Percentiles rank a stretch among this genome's conserved stretches.
phyloP scores from a whole-genome alignment of 495 filamentous ascomycete species.

The Parathielavia hyrcaniae region DNA sequence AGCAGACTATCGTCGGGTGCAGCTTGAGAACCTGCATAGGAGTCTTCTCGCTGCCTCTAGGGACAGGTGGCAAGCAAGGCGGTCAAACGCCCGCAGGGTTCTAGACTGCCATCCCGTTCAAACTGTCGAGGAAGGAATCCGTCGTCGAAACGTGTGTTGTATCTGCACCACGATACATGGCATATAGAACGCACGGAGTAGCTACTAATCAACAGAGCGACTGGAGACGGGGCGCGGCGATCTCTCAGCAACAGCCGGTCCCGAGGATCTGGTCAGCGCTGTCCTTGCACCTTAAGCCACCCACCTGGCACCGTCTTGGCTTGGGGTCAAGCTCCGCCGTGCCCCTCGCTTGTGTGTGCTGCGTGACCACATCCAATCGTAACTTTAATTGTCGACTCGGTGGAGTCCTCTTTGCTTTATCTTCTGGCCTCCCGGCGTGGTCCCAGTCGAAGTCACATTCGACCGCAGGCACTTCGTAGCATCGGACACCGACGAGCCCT shows the following conservation, averaged over 20 bases:
- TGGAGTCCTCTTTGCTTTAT: not conserved
- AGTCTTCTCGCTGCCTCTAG: not conserved
- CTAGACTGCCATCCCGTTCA: too few relatives aligned
- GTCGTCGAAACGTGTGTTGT: too few relatives aligned
- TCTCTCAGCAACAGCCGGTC: constrained; percentile 1
- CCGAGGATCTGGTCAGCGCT: constrained; percentile 8
- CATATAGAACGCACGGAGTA: too few relatives aligned
- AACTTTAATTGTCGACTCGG: too few relatives aligned
- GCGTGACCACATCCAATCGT: too few relatives aligned
- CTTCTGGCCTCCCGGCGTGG: not conserved
- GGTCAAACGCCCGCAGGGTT: not conserved
- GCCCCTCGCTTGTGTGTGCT: too few relatives aligned
- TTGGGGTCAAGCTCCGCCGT: not conserved
- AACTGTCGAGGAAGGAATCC: not conserved
- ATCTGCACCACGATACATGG: too few relatives aligned
- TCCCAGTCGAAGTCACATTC: constrained; percentile 3
- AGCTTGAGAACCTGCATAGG: not conserved
- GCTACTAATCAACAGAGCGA: too few relatives aligned
- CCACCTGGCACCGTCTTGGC: not conserved
- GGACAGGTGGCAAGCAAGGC: not conserved
- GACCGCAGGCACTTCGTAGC: not conserved
- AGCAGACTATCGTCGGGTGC: not conserved
- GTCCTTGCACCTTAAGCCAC: constrained; percentile 1
- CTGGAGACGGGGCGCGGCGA: constrained; percentile 12
- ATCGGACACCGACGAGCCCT: not conserved